Evolutionary conservation across 2,329 filamentous ascomycete genomes (phyloP), one percentile per base, ranked within the genome.

Genomic region (Emergomyces orientalis): DNA sequence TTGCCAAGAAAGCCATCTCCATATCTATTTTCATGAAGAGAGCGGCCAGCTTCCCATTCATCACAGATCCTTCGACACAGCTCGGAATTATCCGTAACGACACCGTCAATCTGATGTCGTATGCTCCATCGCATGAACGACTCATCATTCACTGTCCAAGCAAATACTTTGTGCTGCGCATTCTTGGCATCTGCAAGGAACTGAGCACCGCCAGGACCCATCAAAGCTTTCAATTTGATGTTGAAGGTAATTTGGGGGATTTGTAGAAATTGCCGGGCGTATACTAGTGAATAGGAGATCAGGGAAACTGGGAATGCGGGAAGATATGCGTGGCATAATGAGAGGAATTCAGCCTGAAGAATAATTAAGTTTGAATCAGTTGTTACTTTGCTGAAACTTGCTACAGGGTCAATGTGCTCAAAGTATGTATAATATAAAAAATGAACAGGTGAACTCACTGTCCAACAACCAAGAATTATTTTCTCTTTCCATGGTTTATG

Each of bases 111-210:
- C 2, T 75, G 73, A 51, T 83, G 77, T 34, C 80, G 75, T 41
- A 96, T 84, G 66, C 85, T 83, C 90, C 91, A 96, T 69, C 86
- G 82, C 92, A 97, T 97, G 75, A 86, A 84, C 59, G 81, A 79
- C 65, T 84, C 82, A 17, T 88, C 83, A 72, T 97, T 96, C 59
- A 96, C 89, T 0, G 92, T 97, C 93, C 93, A 97, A 0, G 86
- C 83, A 69, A 88, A 87, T 4, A 97, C 78, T 3, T 83, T 78
- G 3, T 83, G 81, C 27, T 88, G 77, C 1, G 79, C 77, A 57
- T 77, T 72, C 64, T 81, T 81, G 32, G 85, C 83, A 62, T 87
- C 82, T 14, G 79, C 78, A 19, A 91, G 75, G 76, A 97, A 94
- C 13, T 78, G 76, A 11, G 74, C 72, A 8, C 91, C 91, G 43